Conservation (phyloP, 495 filamentous ascomycete species). For the Lepidopterella palustris region DNA sequence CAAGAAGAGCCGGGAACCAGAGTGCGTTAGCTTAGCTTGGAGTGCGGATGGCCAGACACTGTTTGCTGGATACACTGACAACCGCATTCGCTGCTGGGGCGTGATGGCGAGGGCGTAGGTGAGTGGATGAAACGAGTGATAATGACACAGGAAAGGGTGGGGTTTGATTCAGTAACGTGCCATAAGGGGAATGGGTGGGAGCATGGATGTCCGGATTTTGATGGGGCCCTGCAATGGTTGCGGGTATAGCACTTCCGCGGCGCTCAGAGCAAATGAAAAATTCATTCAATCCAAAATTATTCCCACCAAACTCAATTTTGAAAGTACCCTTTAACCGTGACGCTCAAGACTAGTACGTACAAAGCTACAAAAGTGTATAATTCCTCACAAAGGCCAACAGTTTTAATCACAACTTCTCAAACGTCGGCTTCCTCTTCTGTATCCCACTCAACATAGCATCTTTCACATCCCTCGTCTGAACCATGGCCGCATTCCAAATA, state of each 20-base stretch:
- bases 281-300: conserved; percentile 18
- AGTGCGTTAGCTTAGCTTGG: conserved; percentile 97
- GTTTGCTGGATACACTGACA: conserved; percentile 99
- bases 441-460: conserved; percentile 68
- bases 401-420: conserved; percentile 68
- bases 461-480: conserved; percentile 76
- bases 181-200: conserved; percentile 3
- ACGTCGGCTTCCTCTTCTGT: conserved; percentile 72
- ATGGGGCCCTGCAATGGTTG: conserved; percentile 13
- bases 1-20: conserved; percentile 98
- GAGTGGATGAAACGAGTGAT: neutral
- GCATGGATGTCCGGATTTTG: conserved; percentile 2
- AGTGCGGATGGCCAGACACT: conserved; percentile 96
- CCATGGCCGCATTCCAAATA: conserved; percentile 76
- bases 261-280: conserved; percentile 32
- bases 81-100: conserved; percentile 98
- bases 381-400: no score
- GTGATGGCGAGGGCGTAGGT: conserved; percentile 63
- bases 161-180: conserved; percentile 1
- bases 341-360: no score
- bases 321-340: neutral
- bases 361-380: no score
- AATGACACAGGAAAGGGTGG: neutral
- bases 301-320: neutral
- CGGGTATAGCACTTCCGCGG: conserved; percentile 28